These are phyloP conservation scores for Saccharomycopsis oosterbeekiorum DNA, from an alignment of 805 yeast genomes.

Conservation along the genomic window DNA sequence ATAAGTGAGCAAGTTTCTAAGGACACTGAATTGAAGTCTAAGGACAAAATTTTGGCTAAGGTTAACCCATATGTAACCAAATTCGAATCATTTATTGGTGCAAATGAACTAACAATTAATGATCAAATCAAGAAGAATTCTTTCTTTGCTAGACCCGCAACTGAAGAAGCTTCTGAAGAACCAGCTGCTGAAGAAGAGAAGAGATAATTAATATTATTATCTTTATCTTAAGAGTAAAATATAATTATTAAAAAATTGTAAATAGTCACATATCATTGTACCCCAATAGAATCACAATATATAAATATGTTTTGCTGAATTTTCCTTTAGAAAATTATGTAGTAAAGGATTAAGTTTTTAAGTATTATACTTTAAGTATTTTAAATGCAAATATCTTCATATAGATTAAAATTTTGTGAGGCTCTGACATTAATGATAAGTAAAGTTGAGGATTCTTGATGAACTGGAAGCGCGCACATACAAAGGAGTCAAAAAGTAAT, in stretches of 20 bases:
- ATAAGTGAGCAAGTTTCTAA: slow-evolving; percentile 9
- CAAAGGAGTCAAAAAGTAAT: too few relatives aligned
- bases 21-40: neutral
- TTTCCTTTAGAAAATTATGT: neutral
- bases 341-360: neutral
- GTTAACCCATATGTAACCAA: slow-evolving; percentile 6
- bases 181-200: neutral
- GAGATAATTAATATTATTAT: neutral
- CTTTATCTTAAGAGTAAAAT: neutral
- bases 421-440: too few relatives aligned
- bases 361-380: neutral
- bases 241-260: neutral
- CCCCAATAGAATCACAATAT: neutral
- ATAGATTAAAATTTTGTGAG: too few relatives aligned
- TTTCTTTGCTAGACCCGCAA: slow-evolving; percentile 9
- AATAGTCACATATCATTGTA: neutral
- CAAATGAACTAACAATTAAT: slow-evolving; percentile 5
- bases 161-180: slow-evolving; percentile 1
- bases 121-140: slow-evolving; percentile 2
- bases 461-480: too few relatives aligned
- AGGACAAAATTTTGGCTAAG: slow-evolving; percentile 3
- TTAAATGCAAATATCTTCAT: too few relatives aligned
- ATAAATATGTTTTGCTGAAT: neutral
- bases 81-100: slow-evolving; percentile 4
- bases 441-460: too few relatives aligned